Evolutionary conservation across 1,284 basidiomycete species (phyloP).

Genomic region (Melampsora larici-populina): DNA sequence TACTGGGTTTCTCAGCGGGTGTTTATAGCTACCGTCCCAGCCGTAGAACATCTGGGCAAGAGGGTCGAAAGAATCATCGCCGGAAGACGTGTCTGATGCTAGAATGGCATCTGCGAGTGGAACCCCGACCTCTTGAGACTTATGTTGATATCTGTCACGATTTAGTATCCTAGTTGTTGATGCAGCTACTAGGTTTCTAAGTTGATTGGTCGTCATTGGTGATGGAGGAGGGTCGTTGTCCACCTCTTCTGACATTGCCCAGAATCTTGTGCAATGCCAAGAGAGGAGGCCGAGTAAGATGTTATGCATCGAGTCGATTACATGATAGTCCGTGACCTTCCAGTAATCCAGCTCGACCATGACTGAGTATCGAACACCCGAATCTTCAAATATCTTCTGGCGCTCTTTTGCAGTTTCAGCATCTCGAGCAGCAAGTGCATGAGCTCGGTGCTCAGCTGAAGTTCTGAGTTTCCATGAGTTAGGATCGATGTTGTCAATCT

Average conservation of each 20-base stretch:
- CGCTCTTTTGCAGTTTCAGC: too few relatives aligned
- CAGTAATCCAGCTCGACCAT: constrained; percentile 32
- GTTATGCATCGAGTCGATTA: constrained; percentile 40
- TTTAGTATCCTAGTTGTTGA: too few relatives aligned
- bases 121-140: not conserved
- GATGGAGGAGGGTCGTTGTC: too few relatives aligned
- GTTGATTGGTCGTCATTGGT: not conserved
- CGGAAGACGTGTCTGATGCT: not conserved
- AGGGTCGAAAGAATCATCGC: not conserved
- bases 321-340: too few relatives aligned
- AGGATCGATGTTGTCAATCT: constrained; percentile 10
- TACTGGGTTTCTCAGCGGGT: not conserved
- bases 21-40: constrained; percentile 21
- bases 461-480: not conserved
- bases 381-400: too few relatives aligned
- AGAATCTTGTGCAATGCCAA: constrained; percentile 23
- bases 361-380: constrained; percentile 30
- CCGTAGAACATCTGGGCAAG: not conserved
- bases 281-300: constrained; percentile 9
- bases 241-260: constrained; percentile 25
- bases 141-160: too few relatives aligned
- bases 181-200: not conserved
- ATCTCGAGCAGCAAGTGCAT: too few relatives aligned
- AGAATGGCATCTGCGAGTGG: not conserved
- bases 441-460: too few relatives aligned